These are phyloP conservation scores for Chenopodium quinoa DNA, from an alignment of 148 eudicot genomes.

Conservation along the genomic window DNA sequence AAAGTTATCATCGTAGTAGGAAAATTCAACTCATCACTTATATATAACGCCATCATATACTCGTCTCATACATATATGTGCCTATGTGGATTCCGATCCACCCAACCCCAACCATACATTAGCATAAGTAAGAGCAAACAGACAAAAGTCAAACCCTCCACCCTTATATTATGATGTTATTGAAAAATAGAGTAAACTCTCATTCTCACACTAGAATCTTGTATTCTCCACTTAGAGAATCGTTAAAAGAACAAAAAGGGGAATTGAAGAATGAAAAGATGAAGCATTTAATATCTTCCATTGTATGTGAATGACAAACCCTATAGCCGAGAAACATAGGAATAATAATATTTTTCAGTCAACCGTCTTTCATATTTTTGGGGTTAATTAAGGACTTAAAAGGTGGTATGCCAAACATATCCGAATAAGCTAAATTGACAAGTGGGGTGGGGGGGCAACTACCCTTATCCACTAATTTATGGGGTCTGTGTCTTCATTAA, in stretches of 20 bases:
- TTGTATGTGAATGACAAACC: neutral
- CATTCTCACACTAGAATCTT: neutral
- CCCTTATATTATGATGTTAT: too few species aligned
- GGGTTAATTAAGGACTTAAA: neutral
- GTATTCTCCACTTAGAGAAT: neutral
- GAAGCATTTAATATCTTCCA: neutral
- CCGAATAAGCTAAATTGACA: constrained; percentile 16
- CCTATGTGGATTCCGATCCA: too few species aligned
- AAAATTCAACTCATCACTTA: too few species aligned
- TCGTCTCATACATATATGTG: too few species aligned
- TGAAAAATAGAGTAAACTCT: neutral
- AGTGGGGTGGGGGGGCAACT: constrained; percentile 15
- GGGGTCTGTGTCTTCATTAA: constrained; percentile 23
- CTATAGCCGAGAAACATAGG: neutral
- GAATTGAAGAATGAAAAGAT: neutral
- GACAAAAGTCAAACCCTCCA: too few species aligned
- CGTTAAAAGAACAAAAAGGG: neutral
- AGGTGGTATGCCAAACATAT: neutral
- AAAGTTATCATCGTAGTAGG: too few species aligned
- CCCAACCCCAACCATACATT: too few species aligned
- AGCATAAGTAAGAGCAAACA: too few species aligned
- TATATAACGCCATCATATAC: too few species aligned
- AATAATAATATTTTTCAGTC: neutral
- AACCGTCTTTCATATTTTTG: neutral
- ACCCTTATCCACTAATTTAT: constrained; percentile 30